phyloP scores from a whole-genome alignment of 129 eudicot genomes.

The Flaveria linearis region DNA sequence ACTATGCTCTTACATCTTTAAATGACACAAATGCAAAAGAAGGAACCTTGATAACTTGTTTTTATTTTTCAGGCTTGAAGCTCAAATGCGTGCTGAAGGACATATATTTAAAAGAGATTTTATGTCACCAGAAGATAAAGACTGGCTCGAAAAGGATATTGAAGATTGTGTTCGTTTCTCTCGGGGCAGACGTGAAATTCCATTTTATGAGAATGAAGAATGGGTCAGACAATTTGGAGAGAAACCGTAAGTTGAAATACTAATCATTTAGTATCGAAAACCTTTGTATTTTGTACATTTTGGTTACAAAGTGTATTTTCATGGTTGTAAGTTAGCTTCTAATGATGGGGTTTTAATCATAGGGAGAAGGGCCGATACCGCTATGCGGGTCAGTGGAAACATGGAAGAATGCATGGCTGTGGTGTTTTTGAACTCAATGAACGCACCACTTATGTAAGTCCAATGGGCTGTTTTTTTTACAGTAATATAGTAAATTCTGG shows the following conservation, averaged over 20 bases:
- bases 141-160: constrained; percentile 93
- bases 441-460: constrained; percentile 66
- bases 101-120: constrained; percentile 69
- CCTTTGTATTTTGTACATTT: background rate
- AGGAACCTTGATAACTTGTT: background rate
- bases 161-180: constrained; percentile 65
- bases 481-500: background rate
- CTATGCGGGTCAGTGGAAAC: constrained; percentile 98
- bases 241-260: constrained; percentile 66
- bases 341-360: constrained; percentile 26
- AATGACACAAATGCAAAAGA: background rate
- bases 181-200: constrained; percentile 52
- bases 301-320: background rate
- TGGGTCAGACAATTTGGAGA: constrained; percentile 66
- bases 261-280: too few relatives aligned
- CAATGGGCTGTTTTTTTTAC: constrained; percentile 5
- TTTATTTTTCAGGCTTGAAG: constrained; percentile 66
- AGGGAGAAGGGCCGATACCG: constrained; percentile 97
- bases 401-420: constrained; percentile 85
- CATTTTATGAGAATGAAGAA: constrained; percentile 72
- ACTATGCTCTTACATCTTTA: constrained; percentile 16
- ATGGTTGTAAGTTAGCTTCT: constrained; percentile 7
- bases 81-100: constrained; percentile 84
- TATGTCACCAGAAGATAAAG: constrained; percentile 82
- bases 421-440: constrained; percentile 86